Percentiles rank a stretch among this genome's conserved stretches.
Conservation (phyloP, 1,139 yeast genomes). For the Suhomyces terraborum region DNA sequence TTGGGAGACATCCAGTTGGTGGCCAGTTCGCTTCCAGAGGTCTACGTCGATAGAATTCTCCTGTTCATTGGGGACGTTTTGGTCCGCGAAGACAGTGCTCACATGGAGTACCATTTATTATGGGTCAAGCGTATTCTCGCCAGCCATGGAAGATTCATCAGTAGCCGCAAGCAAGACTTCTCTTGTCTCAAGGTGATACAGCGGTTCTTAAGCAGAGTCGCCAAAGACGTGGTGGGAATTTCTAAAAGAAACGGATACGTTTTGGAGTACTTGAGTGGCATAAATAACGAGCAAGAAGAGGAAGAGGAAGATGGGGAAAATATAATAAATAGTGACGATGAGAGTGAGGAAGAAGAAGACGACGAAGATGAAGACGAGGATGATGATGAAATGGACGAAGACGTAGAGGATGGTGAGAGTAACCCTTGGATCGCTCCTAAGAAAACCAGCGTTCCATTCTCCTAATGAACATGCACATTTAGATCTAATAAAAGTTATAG, state of each 20-base stretch:
- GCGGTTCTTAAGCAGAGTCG: conserved; percentile 71
- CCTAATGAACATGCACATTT: not conserved
- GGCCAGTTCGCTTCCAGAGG: conserved; percentile 67
- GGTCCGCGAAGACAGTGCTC: conserved; percentile 65
- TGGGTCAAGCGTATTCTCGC: conserved; percentile 77
- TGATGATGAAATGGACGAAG: conserved; percentile 22
- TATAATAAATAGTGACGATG: conserved; percentile 16
- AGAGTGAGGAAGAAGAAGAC: conserved; percentile 20
- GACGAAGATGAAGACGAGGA: too few relatives aligned
- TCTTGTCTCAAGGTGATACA: conserved; percentile 70
- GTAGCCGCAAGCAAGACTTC: conserved; percentile 62
- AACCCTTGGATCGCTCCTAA: conserved; percentile 13
- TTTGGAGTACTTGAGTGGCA: conserved; percentile 40
- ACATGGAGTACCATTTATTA: conserved; percentile 76
- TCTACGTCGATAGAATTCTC: conserved; percentile 70
- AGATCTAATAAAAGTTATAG: not conserved
- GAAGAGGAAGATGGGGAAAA: conserved; percentile 19
- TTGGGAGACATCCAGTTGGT: conserved; percentile 69
- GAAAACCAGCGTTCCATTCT: conserved; percentile 7
- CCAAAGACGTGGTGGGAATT: conserved; percentile 67
- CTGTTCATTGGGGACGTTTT: conserved; percentile 71
- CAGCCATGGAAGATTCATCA: conserved; percentile 76
- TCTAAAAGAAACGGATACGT: conserved; percentile 59
- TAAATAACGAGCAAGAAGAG: conserved; percentile 23
- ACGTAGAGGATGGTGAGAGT: conserved; percentile 18